Conservation (phyloP, 1,284 basidiomycete genomes). For the Cutaneotrichosporon daszewskae region DNA sequence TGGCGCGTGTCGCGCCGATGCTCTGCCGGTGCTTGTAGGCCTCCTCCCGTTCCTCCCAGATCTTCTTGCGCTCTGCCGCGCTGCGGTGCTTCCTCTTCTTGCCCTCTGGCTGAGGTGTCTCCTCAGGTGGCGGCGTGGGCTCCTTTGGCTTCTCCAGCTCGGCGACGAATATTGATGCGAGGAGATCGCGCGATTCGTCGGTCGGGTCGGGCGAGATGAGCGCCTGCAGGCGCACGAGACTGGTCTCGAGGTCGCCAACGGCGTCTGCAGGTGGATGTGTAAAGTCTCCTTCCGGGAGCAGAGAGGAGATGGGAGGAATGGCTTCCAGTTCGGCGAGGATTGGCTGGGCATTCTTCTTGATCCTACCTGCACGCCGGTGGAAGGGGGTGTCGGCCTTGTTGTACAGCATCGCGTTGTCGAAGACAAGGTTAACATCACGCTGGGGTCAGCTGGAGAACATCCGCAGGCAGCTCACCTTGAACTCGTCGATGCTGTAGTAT, state of each 20-base stretch:
- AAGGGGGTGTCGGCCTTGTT: slow-evolving; percentile 71
- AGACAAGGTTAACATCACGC: slow-evolving; percentile 75
- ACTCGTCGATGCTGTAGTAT: slow-evolving; percentile 69
- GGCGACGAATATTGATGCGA: slow-evolving; percentile 63
- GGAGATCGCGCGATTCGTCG: slow-evolving; percentile 52
- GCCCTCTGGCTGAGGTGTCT: slow-evolving; percentile 47
- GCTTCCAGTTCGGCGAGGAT: slow-evolving; percentile 59
- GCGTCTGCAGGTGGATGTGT: background rate
- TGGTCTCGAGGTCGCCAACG: slow-evolving; percentile 68
- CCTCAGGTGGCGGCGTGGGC: slow-evolving; percentile 51
- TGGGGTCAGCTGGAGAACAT: slow-evolving; percentile 45
- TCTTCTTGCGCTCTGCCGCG: slow-evolving; percentile 15
- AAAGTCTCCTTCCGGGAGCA: background rate
- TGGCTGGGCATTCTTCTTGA: slow-evolving; percentile 58
- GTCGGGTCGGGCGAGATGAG: slow-evolving; percentile 16
- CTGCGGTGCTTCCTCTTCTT: slow-evolving; percentile 39
- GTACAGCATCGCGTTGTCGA: slow-evolving; percentile 81
- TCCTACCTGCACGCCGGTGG: slow-evolving; percentile 65
- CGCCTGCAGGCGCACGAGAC: slow-evolving; percentile 46
- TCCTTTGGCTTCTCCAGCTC: slow-evolving; percentile 61
- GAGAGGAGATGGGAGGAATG: slow-evolving; percentile 17
- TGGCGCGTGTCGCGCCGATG: slow-evolving; percentile 5
- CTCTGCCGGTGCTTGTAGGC: slow-evolving; percentile 6
- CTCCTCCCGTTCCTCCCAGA: slow-evolving; percentile 24
- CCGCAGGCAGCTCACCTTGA: slow-evolving; percentile 57